These are phyloP conservation scores for Nyctanthes arbortristis DNA, from an alignment of 257 asterid genomes.

Conservation along the genomic window DNA sequence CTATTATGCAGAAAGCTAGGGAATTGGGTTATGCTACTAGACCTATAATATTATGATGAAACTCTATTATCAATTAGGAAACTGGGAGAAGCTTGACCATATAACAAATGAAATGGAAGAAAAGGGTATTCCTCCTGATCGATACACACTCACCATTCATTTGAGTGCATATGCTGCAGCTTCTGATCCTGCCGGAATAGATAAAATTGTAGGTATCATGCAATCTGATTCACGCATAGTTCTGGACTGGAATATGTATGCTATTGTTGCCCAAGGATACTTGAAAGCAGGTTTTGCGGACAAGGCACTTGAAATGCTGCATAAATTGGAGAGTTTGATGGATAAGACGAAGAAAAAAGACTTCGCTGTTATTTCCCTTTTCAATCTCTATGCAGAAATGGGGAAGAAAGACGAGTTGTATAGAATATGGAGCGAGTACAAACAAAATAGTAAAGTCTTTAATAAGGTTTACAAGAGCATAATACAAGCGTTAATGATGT, in stretches of 20 bases:
- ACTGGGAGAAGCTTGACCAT: constrained; percentile 32
- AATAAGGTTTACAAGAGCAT: constrained; percentile 57
- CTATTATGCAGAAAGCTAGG: constrained; percentile 52
- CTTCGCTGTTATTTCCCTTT: constrained; percentile 28
- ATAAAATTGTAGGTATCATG: constrained; percentile 42
- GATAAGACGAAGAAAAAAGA: constrained; percentile 14
- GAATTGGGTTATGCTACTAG: constrained; percentile 47
- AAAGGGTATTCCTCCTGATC: constrained; percentile 43
- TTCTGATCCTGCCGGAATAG: constrained; percentile 55
- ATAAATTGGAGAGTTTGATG: constrained; percentile 43
- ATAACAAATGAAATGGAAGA: constrained; percentile 60
- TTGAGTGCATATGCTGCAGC: constrained; percentile 47
- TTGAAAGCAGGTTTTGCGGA: constrained; percentile 46
- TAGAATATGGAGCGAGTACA: constrained; percentile 52
- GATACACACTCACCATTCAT: constrained; percentile 44
- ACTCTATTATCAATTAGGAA: constrained; percentile 40
- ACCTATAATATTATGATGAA: constrained; percentile 72
- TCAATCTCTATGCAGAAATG: constrained; percentile 51
- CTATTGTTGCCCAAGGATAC: constrained; percentile 47
- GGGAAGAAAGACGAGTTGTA: constrained; percentile 48
- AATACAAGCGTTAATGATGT: constrained; percentile 50
- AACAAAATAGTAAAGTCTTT: constrained; percentile 32
- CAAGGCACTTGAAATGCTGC: constrained; percentile 42
- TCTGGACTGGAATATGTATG: constrained; percentile 36
- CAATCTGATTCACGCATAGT: constrained; percentile 37